Conservation (phyloP, 768 basidiomycete species). For the Leccinum subgranulosum region DNA sequence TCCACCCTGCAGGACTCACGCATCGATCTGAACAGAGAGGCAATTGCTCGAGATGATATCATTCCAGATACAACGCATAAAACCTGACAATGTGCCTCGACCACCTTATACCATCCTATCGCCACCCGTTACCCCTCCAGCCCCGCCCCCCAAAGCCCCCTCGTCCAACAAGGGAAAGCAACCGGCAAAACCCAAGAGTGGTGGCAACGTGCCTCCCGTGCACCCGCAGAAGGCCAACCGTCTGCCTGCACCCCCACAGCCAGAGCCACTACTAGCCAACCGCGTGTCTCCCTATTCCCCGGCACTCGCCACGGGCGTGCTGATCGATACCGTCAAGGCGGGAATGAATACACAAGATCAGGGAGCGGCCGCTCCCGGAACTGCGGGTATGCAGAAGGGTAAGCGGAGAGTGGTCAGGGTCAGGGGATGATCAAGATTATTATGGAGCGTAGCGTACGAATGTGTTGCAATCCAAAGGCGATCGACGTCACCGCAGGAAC, state of each 20-base stretch:
- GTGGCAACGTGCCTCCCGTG: conserved; percentile 29
- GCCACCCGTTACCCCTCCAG: conserved; percentile 25
- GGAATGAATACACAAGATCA: conserved; percentile 71
- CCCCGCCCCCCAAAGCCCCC: conserved; percentile 30
- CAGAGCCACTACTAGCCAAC: conserved; percentile 66
- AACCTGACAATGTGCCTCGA: conserved; percentile 67
- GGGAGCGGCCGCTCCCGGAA: conserved; percentile 34
- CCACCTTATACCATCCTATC: conserved; percentile 52
- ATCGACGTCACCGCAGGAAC: background rate
- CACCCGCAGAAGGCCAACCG: conserved; percentile 33
- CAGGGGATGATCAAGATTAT: conserved; percentile 40
- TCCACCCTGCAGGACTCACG: background rate
- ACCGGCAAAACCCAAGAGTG: conserved; percentile 44
- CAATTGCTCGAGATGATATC: conserved; percentile 73
- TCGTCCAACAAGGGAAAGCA: conserved; percentile 50
- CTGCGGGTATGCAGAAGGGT: conserved; percentile 52
- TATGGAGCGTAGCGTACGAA: conserved; percentile 4
- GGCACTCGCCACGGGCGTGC: conserved; percentile 68
- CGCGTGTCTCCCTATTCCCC: conserved; percentile 82
- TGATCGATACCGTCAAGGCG: conserved; percentile 82
- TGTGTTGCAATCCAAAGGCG: conserved; percentile 15
- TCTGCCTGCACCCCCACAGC: conserved; percentile 73
- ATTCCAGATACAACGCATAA: conserved; percentile 66
- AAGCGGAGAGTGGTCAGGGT: conserved; percentile 81
- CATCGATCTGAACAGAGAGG: conserved; percentile 54